These are phyloP conservation scores for Chlorella sp. DNA, from an alignment of 139 green algal genomes.

Conservation along the genomic window DNA sequence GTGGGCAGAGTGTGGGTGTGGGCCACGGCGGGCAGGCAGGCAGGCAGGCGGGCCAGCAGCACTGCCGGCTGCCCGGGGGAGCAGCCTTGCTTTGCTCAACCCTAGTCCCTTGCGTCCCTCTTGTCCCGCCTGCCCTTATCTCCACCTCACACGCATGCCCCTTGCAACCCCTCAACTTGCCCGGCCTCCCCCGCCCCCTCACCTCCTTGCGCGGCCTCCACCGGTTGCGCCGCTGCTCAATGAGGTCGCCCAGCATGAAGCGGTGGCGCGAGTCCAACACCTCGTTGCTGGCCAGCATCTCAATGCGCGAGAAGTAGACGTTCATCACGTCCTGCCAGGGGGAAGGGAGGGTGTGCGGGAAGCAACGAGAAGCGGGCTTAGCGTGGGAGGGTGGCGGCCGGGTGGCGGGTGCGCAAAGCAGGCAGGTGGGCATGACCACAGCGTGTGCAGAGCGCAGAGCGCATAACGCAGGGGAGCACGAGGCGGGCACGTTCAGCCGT, in stretches of 20 bases:
- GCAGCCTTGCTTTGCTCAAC: neutral
- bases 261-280: slow-evolving; percentile 80
- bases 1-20: neutral
- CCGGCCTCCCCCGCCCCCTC: neutral
- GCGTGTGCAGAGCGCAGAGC: neutral
- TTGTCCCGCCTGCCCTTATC: neutral
- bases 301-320: slow-evolving; percentile 88
- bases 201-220: slow-evolving; percentile 35
- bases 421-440: neutral
- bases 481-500: neutral
- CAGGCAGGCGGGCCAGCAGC: neutral
- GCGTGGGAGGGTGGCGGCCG: neutral
- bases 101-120: neutral
- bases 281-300: slow-evolving; percentile 58
- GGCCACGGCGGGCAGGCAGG: too few species aligned
- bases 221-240: slow-evolving; percentile 61
- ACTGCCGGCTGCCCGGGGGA: neutral
- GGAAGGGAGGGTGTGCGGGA: neutral
- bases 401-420: neutral
- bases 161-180: neutral
- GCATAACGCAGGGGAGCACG: neutral
- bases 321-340: slow-evolving; percentile 67
- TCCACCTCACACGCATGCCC: neutral
- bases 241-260: slow-evolving; percentile 86
- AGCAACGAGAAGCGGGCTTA: neutral